Conservation (phyloP, 345 rosid genomes). For the Aurinia saxatilis region DNA sequence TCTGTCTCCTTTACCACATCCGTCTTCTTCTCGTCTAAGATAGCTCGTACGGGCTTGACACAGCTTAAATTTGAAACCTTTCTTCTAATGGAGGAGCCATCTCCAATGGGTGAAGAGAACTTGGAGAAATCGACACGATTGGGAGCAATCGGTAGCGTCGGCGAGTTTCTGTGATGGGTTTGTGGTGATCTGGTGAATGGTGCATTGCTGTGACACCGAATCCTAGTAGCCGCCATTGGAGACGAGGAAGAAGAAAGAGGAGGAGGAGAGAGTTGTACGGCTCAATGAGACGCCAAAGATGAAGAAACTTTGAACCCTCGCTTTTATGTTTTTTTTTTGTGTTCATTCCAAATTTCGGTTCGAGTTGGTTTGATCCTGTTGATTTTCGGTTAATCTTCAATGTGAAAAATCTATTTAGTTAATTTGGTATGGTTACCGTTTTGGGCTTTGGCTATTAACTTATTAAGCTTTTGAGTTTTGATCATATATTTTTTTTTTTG, state of each 20-base stretch:
- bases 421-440: too few relatives aligned
- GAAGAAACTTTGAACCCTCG: constrained; percentile 11
- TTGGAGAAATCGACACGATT: constrained; percentile 18
- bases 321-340: neutral
- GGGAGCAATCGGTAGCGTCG: constrained; percentile 20
- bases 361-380: too few relatives aligned
- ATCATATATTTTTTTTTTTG: too few relatives aligned
- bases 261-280: neutral
- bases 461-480: too few relatives aligned
- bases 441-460: too few relatives aligned
- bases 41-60: constrained; percentile 15
- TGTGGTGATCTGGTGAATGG: constrained; percentile 13
- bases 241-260: neutral
- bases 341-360: too few relatives aligned
- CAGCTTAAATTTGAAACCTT: constrained; percentile 6
- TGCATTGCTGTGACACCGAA: constrained; percentile 23
- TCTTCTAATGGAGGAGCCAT: constrained; percentile 8
- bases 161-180: constrained; percentile 14
- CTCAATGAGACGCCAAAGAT: constrained; percentile 18
- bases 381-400: too few relatives aligned
- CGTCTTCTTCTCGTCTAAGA: constrained; percentile 24
- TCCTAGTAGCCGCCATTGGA: constrained; percentile 33
- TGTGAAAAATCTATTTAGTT: too few relatives aligned
- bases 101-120: constrained; percentile 18
- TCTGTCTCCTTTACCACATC: constrained; percentile 1